Percentiles rank a stretch among this genome's conserved stretches.
Conservation (phyloP, 2,329 filamentous ascomycete genomes). For the Sarocladium strictum region DNA sequence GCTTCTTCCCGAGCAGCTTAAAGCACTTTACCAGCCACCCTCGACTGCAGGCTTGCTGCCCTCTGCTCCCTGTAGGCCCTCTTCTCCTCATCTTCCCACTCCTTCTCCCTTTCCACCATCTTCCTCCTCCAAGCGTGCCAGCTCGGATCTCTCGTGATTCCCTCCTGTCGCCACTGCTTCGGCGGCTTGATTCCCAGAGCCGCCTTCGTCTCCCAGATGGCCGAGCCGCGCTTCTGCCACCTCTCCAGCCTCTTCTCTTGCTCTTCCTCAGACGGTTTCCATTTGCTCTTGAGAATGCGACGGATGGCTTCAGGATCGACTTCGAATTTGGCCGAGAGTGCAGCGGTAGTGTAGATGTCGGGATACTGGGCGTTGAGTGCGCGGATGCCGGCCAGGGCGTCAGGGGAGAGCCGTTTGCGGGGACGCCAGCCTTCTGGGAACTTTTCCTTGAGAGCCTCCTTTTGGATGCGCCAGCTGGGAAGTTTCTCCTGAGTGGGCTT, state of each 20-base stretch:
- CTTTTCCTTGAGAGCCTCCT: conserved; percentile 67
- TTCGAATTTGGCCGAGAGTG: conserved; percentile 73
- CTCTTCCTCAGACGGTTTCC: conserved; percentile 56
- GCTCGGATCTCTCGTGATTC: conserved; percentile 38
- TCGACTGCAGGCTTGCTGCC: conserved; percentile 16
- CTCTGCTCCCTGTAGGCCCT: conserved; percentile 17
- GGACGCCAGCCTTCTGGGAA: conserved; percentile 80
- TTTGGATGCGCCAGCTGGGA: conserved; percentile 65
- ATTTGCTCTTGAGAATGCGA: conserved; percentile 77
- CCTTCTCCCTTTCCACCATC: conserved; percentile 19
- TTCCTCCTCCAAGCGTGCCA: conserved; percentile 31
- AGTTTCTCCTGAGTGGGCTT: conserved; percentile 29
- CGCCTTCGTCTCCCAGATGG: conserved; percentile 54
- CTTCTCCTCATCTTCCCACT: conserved; percentile 24
- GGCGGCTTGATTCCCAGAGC: conserved; percentile 58
- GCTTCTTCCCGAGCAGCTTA: too few relatives aligned
- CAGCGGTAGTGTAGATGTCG: conserved; percentile 65
- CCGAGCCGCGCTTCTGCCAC: conserved; percentile 56
- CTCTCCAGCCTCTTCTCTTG: conserved; percentile 51
- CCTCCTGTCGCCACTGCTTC: conserved; percentile 51
- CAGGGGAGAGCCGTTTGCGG: conserved; percentile 80
- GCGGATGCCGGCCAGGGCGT: conserved; percentile 85
- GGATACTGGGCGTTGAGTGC: conserved; percentile 75
- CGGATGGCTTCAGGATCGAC: conserved; percentile 84
- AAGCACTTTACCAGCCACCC: not conserved